A percentile compares a stretch with the other conserved stretches of the same genome.
phyloP scores from a whole-genome alignment of 441 rosid species.

The Brassica balearica region DNA sequence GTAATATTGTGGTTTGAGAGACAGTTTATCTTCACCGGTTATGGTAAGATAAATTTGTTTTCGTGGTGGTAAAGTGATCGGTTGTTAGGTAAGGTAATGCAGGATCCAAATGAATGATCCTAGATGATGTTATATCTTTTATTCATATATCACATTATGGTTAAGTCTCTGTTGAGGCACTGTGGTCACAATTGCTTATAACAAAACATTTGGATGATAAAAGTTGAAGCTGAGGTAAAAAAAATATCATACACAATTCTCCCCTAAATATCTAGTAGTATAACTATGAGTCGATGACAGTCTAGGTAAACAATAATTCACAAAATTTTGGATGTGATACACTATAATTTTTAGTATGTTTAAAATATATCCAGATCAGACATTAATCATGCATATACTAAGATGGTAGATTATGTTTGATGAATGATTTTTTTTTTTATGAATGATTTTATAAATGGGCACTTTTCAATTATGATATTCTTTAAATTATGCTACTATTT shows the following conservation, averaged over 20 bases:
- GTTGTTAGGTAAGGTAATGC: no score
- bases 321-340: conserved; percentile 16
- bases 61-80: no score
- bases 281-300: neutral
- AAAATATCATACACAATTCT: neutral
- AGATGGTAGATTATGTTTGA: conserved; percentile 16
- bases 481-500: conserved; percentile 30
- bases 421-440: conserved; percentile 21
- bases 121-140: no score
- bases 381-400: conserved; percentile 20
- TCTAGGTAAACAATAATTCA: conserved; percentile 9
- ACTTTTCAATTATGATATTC: conserved; percentile 40
- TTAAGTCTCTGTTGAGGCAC: no score
- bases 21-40: no score
- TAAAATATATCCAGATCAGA: neutral
- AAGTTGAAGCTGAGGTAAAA: no score
- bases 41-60: no score
- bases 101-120: no score
- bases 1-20: no score
- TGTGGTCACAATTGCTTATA: no score
- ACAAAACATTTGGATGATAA: no score
- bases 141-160: no score
- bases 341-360: neutral
- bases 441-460: neutral
- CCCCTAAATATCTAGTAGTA: neutral